Base-by-base conservation (phyloP, 2,329 filamentous ascomycete genomes). In the Ascocoryne sarcoides region DNA sequence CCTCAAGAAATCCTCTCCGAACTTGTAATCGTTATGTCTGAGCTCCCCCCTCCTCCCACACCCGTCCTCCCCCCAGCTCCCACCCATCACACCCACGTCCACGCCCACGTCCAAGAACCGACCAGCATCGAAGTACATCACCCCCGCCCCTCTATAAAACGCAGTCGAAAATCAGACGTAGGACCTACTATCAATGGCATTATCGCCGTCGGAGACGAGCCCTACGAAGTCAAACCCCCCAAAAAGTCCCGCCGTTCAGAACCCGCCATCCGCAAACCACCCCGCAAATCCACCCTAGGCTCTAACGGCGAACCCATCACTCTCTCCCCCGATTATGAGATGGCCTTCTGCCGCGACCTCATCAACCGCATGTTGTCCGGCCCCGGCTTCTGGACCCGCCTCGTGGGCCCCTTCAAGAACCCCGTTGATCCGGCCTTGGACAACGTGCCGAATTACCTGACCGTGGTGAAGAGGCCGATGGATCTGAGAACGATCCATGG, bases 321-420 rank as follows among this genome's bases (percentile, higher is more conserved):
- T n/a, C n/a, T 50, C 19, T 45, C 39, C 4, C 40, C 51, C 1
- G 61, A 63, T 15, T 60, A 66, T 43, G 78, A 77, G 53, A 58
- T 80, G 14, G 66, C 67, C 8, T 80, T 76, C 52, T 80, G 76
- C 49, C 61, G 68, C 2, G 73, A 79, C 46, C 62, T 80, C 1
- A 55, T 80, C 35, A 65, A 64, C 1, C 66, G 75, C 20, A 81
- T 81, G 76, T 62, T 79, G 0, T 75, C 71, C 2, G 76, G 75
- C 0, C 76, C 76, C 44, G 75, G 76, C 5, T 80, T 76, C 56
- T 81, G 76, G 76, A 80, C 76, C 0, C 71, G 76, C n/a, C 65
- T 79, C 0, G 75, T 80, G 3, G 74, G 74, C 0, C 73, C 75
- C 0, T 80, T 81, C 58, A 70, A 69, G 32, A 69, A 79, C 17